A percentile compares a stretch with the other conserved stretches of the same genome.
These are phyloP conservation scores for Fusarium sp. DNA, from an alignment of 2,329 filamentous ascomycete species.

Conservation along the genomic window DNA sequence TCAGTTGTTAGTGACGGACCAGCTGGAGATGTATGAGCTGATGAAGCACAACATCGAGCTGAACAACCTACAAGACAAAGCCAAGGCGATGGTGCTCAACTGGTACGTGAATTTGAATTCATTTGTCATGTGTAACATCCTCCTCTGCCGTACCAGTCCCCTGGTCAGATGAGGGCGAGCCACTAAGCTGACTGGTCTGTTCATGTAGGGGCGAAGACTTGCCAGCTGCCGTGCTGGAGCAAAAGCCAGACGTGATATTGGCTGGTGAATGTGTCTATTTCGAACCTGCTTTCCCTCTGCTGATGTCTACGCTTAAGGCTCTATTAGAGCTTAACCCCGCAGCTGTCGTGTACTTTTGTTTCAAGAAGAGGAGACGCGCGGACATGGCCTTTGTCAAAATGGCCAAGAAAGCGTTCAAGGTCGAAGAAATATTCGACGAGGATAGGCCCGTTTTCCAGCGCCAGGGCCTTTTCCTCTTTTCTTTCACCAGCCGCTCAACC, in stretches of 20 bases:
- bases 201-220: constrained; percentile 66
- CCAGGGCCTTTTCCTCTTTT: constrained; percentile 68
- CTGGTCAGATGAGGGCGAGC: background rate
- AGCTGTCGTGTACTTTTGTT: constrained; percentile 80
- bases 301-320: constrained; percentile 79
- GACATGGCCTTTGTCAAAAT: constrained; percentile 78
- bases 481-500: constrained; percentile 56
- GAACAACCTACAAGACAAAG: constrained; percentile 72
- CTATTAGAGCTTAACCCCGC: constrained; percentile 76
- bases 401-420: constrained; percentile 70
- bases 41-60: constrained; percentile 89
- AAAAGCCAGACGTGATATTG: constrained; percentile 81
- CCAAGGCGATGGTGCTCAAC: constrained; percentile 76
- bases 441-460: constrained; percentile 65
- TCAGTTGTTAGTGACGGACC: constrained; percentile 84
- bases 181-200: constrained; percentile 33
- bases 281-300: constrained; percentile 90
- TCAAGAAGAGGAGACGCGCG: constrained; percentile 88
- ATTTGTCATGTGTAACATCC: constrained; percentile 33
- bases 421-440: constrained; percentile 69
- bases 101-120: constrained; percentile 65
- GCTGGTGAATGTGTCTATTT: constrained; percentile 98
- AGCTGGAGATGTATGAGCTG: constrained; percentile 81
- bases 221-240: constrained; percentile 58
- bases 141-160: background rate